Evolutionary conservation across 2,329 filamentous ascomycete species (phyloP).

Genomic region (Coniella vitis): DNA sequence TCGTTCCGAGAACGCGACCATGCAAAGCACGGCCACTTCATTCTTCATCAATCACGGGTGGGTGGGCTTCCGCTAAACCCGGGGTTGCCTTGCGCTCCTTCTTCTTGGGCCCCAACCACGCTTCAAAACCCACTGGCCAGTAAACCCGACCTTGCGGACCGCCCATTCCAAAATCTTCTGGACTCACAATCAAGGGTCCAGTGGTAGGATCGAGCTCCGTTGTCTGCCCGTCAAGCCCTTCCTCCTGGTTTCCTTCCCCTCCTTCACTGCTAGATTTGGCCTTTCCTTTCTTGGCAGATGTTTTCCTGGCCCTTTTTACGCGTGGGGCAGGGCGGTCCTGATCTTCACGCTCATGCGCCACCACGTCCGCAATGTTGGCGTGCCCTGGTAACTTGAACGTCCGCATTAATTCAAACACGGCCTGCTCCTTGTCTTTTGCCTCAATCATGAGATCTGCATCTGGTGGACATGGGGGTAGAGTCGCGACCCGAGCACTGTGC

Average conservation of each 20-base stretch:
- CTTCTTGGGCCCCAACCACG: slow-evolving; percentile 81
- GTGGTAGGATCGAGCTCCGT: neutral
- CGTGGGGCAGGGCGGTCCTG: slow-evolving; percentile 55
- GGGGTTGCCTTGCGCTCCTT: slow-evolving; percentile 52
- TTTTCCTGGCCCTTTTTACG: slow-evolving; percentile 38
- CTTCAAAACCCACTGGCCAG: slow-evolving; percentile 85
- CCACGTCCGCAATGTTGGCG: slow-evolving; percentile 66
- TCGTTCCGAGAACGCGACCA: no score
- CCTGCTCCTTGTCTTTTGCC: slow-evolving; percentile 96
- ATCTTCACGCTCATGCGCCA: slow-evolving; percentile 70
- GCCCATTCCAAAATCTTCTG: slow-evolving; percentile 78
- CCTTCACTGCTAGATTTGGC: slow-evolving; percentile 25
- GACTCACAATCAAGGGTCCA: slow-evolving; percentile 33
- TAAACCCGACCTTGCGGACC: slow-evolving; percentile 76
- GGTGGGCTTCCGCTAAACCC: no score
- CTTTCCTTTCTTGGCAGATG: slow-evolving; percentile 24
- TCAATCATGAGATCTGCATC: slow-evolving; percentile 99
- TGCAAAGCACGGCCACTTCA: no score
- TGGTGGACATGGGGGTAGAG: slow-evolving; percentile 71
- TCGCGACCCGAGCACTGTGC: slow-evolving; percentile 72
- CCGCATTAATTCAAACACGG: slow-evolving; percentile 89
- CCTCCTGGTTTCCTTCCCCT: slow-evolving; percentile 29
- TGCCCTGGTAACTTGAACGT: slow-evolving; percentile 78
- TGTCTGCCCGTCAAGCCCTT: slow-evolving; percentile 29
- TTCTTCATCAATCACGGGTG: neutral